Conservation (phyloP, 345 rosid species). For the Aquilaria yunnanensis region DNA sequence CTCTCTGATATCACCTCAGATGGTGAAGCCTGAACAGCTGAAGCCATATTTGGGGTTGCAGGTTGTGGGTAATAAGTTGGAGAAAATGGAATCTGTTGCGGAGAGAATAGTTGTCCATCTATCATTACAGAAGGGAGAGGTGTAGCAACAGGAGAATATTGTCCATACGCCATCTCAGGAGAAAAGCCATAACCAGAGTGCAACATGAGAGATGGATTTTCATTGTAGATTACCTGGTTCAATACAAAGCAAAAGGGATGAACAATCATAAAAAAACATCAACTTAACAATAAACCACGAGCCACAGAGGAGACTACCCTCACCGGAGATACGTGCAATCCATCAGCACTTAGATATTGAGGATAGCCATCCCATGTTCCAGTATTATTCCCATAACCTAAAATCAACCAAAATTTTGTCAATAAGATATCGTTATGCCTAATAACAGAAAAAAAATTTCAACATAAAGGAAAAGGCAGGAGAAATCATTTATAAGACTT, state of each 20-base stretch:
- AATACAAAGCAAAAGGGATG: conserved; percentile 8
- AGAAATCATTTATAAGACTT: not conserved
- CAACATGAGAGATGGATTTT: conserved; percentile 39
- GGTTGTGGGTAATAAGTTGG: conserved; percentile 37
- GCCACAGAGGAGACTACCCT: conserved; percentile 12
- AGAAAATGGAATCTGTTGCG: conserved; percentile 46
- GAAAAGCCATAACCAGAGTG: conserved; percentile 47
- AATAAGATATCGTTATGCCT: not conserved
- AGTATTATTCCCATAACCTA: conserved; percentile 39
- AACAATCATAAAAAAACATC: not conserved
- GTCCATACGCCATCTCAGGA: conserved; percentile 48
- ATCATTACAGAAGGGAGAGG: conserved; percentile 45
- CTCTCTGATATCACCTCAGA: conserved; percentile 38
- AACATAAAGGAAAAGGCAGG: not conserved
- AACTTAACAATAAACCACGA: not conserved
- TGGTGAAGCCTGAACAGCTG: conserved; percentile 37
- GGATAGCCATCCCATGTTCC: conserved; percentile 45
- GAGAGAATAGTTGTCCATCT: conserved; percentile 46
- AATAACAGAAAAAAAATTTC: too few species aligned
- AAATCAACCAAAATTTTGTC: conserved; percentile 11
- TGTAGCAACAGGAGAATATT: conserved; percentile 41
- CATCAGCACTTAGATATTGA: conserved; percentile 42
- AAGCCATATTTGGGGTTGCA: conserved; percentile 30
- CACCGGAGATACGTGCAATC: conserved; percentile 51
- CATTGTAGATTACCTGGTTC: conserved; percentile 52